Base-by-base conservation (phyloP, 352 stramenopile genomes). In the Phytophthora colocasiae region DNA sequence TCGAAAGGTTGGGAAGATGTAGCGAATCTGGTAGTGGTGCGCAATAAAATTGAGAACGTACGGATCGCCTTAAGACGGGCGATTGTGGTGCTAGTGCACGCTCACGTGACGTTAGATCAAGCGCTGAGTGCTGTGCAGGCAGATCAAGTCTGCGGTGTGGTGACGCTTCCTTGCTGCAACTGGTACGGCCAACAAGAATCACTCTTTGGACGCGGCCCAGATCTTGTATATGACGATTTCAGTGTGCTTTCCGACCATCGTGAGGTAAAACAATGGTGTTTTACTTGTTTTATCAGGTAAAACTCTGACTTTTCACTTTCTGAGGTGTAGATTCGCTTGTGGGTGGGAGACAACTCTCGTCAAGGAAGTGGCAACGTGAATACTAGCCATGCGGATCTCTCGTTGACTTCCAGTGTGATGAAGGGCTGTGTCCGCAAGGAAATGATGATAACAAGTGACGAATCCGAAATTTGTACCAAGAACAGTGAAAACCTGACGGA, bases 31-130 rank as follows among this genome's bases (percentile, higher is more conserved):
- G 79, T 93, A 8, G 78, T 90, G 47, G 77, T 95, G 36, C 75
- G 83, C 64, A 91, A 92, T 66, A 95, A 95, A 61, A 93, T 95
- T 44, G 84, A 95, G 46, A 89, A 93, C 29, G 83, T 95, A 15
- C 82, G 81, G 27, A 91, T 93, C 59, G 58, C 65, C 1, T 50
- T 95, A 41, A 69, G 72, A 1, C 66, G 80, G 15, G 87, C 77
- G 1, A 81, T 95, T 43, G 58, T 93, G 32, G 81, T 93, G 38
- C 69, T 95, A 0, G 83, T 95, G n/a, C 87, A 93, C 43, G 84
- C 87, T 0, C 87, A 95, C 49, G 83, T 95, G 66, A 91, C 87
- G 46, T 59, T 95, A 22, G 76, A 83, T 12, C 87, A 95, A 61
- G 84, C 84, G 2, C 50, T 95, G 48, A 75, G 74, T 36, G 81